A percentile compares a stretch with the other conserved stretches of the same genome.
phyloP scores from a whole-genome alignment of 1,284 basidiomycete genomes.

The Fomitopsis palustris region DNA sequence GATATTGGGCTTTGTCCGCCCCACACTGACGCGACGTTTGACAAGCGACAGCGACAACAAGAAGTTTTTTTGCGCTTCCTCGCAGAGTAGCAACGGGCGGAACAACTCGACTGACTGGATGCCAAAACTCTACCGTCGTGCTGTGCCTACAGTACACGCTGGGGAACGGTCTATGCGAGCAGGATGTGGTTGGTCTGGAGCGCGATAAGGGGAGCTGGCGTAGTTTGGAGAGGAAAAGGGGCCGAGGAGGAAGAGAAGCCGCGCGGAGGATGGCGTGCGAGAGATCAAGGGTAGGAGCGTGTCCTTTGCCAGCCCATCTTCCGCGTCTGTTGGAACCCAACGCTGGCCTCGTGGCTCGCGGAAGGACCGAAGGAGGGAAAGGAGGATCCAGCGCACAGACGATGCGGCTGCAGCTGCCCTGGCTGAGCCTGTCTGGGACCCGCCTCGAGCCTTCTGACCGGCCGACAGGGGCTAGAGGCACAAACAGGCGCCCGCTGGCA shows the following conservation, averaged over 20 bases:
- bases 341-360: slow-evolving; percentile 6
- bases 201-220: not conserved
- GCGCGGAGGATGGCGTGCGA: slow-evolving; percentile 4
- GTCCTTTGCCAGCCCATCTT: slow-evolving; percentile 1
- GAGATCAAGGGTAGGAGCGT: slow-evolving; percentile 9
- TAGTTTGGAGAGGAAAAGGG: not conserved
- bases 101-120: not conserved
- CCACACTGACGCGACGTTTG: not conserved
- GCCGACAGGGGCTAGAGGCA: not conserved
- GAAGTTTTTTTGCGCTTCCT: not conserved
- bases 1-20: not conserved
- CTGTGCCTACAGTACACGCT: not conserved
- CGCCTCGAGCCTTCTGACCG: slow-evolving; percentile 1
- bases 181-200: not conserved
- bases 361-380: slow-evolving; percentile 1
- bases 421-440: not conserved
- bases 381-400: not conserved
- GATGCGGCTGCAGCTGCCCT: not conserved
- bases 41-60: not conserved
- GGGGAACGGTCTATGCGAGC: not conserved
- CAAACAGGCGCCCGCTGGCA: not conserved
- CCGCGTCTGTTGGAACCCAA: not conserved
- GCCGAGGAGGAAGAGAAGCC: slow-evolving; percentile 2
- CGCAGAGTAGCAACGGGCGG: not conserved
- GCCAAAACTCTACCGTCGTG: too few relatives aligned